Conservation (phyloP, 2,329 filamentous ascomycete genomes). For the Diaporthe citri region DNA sequence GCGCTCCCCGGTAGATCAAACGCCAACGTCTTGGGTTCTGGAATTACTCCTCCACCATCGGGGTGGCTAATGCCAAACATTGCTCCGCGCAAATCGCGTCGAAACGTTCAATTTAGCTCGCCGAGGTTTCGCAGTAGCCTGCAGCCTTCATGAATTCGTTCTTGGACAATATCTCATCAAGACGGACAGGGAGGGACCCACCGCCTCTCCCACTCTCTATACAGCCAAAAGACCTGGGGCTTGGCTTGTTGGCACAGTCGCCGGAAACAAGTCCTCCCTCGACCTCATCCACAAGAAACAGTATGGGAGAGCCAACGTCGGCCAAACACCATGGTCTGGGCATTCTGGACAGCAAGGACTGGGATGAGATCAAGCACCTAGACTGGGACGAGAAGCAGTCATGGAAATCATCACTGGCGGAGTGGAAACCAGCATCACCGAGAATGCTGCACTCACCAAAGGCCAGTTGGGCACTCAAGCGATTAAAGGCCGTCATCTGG, state of each 20-base stretch:
- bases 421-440: constrained; percentile 46
- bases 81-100: not conserved
- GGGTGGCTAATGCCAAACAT: not conserved
- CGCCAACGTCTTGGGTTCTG: constrained; percentile 8
- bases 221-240: constrained; percentile 35
- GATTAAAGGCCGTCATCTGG: constrained; percentile 37
- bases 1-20: constrained; percentile 10
- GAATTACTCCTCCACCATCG: constrained; percentile 1
- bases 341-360: constrained; percentile 51
- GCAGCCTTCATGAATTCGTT: constrained; percentile 40
- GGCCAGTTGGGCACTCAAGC: constrained; percentile 34
- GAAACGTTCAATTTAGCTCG: not conserved
- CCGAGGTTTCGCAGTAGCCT: constrained; percentile 4
- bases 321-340: constrained; percentile 45
- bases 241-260: constrained; percentile 33
- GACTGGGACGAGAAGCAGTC: constrained; percentile 42
- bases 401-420: constrained; percentile 41
- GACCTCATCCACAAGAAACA: constrained; percentile 21
- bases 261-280: constrained; percentile 18
- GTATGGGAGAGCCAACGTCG: constrained; percentile 47
- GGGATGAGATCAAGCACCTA: constrained; percentile 50
- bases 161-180: constrained; percentile 37
- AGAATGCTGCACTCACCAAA: constrained; percentile 33
- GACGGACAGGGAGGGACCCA: constrained; percentile 37
- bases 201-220: constrained; percentile 39